These are phyloP conservation scores for Suillus spraguei DNA, from an alignment of 768 basidiomycete genomes.

Conservation along the genomic window DNA sequence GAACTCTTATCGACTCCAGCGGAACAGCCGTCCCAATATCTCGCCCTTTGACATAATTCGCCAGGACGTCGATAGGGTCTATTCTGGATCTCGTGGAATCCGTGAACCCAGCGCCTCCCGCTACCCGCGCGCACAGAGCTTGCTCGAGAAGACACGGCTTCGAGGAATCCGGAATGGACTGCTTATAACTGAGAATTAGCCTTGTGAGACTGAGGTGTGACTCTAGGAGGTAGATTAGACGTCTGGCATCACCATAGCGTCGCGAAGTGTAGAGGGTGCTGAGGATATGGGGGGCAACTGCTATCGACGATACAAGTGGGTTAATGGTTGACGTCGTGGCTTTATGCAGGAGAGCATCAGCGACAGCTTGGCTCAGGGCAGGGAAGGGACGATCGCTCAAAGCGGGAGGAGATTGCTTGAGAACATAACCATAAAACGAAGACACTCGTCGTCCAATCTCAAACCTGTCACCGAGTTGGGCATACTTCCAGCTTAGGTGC, in stretches of 20 bases:
- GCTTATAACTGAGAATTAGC: conserved; percentile 66
- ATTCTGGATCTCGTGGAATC: conserved; percentile 51
- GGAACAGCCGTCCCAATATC: conserved; percentile 63
- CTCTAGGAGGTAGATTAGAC: conserved; percentile 69
- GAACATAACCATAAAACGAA: conserved; percentile 64
- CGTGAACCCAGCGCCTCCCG: conserved; percentile 46
- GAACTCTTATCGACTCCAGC: conserved; percentile 65
- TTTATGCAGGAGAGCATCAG: conserved; percentile 74
- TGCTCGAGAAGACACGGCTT: conserved; percentile 76
- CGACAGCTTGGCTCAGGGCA: conserved; percentile 60
- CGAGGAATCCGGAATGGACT: conserved; percentile 42
- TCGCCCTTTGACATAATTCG: conserved; percentile 66
- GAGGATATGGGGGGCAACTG: conserved; percentile 60
- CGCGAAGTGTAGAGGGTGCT: conserved; percentile 61
- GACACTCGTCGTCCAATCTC: conserved; percentile 75
- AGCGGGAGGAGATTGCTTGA: conserved; percentile 61
- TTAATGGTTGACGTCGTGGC: conserved; percentile 80
- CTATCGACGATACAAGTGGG: conserved; percentile 74
- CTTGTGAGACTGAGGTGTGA: too few relatives aligned
- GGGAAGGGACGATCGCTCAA: conserved; percentile 60
- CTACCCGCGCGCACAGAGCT: conserved; percentile 63
- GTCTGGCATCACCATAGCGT: conserved; percentile 68
- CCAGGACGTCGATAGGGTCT: conserved; percentile 77
- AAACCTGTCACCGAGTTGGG: conserved; percentile 78
- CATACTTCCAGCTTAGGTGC: conserved; percentile 85